These are phyloP conservation scores for Endocalyx cinctus DNA, from an alignment of 2,329 filamentous ascomycete genomes.

Conservation along the genomic window DNA sequence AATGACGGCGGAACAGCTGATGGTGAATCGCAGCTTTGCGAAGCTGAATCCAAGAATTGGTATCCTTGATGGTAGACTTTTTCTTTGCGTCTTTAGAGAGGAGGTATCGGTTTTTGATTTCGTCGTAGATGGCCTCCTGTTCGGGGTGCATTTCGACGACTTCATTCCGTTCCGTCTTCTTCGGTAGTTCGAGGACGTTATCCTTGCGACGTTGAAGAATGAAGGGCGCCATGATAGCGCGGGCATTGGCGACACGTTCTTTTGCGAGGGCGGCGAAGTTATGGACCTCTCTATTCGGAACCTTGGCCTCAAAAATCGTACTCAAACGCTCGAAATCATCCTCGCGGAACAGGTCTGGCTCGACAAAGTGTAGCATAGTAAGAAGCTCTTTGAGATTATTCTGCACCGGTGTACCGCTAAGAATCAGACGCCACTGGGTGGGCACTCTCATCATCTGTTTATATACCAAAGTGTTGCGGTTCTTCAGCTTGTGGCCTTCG, in stretches of 20 bases:
- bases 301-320: conserved; percentile 87
- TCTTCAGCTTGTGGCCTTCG: conserved; percentile 91
- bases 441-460: conserved; percentile 71
- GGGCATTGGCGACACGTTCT: conserved; percentile 79
- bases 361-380: conserved; percentile 87
- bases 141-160: conserved; percentile 72
- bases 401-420: conserved; percentile 87
- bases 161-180: conserved; percentile 72
- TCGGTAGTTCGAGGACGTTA: conserved; percentile 82
- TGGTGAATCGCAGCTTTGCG: conserved; percentile 91
- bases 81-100: conserved; percentile 57
- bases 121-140: conserved; percentile 70
- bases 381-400: conserved; percentile 93
- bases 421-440: conserved; percentile 77
- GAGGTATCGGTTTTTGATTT: conserved; percentile 59
- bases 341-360: conserved; percentile 75
- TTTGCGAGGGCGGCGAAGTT: conserved; percentile 81
- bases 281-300: conserved; percentile 72
- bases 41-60: conserved; percentile 80
- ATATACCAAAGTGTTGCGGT: conserved; percentile 77
- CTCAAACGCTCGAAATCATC: conserved; percentile 70
- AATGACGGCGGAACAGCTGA: conserved; percentile 78
- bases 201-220: conserved; percentile 91
- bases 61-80: conserved; percentile 48
- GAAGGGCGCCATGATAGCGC: conserved; percentile 91